Conservation (phyloP, 1,284 basidiomycete genomes). For the Peniophora sp. region DNA sequence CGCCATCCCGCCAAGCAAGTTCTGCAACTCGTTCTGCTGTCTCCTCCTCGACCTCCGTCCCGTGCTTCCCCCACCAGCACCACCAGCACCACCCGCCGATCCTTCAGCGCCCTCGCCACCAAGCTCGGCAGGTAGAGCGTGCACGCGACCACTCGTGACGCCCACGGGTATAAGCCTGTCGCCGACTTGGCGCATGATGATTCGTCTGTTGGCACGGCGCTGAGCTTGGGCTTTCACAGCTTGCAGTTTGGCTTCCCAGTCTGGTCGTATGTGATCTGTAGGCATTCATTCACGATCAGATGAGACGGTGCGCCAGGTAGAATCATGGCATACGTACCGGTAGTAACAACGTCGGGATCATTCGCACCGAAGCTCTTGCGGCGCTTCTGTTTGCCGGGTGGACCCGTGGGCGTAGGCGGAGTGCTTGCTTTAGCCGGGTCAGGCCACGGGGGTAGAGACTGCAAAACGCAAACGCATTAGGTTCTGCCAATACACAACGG, state of each 20-base stretch:
- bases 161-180: constrained; percentile 96
- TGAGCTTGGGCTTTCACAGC: constrained; percentile 83
- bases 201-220: constrained; percentile 87
- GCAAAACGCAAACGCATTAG: constrained; percentile 3
- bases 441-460: constrained; percentile 35
- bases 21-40: constrained; percentile 45
- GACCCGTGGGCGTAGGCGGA: constrained; percentile 25
- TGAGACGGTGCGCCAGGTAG: too few relatives aligned
- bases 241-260: constrained; percentile 91
- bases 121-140: constrained; percentile 49
- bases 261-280: constrained; percentile 85
- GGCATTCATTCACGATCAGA: constrained; percentile 8
- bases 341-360: constrained; percentile 84
- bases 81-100: constrained; percentile 12
- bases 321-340: constrained; percentile 67
- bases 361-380: constrained; percentile 73
- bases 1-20: constrained; percentile 56
- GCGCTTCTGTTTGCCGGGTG: constrained; percentile 56
- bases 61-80: constrained; percentile 30
- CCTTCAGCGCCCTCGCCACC: constrained; percentile 25
- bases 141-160: constrained; percentile 77
- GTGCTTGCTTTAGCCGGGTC: constrained; percentile 38
- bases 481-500: constrained; percentile 2
- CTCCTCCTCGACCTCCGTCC: constrained; percentile 52
- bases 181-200: constrained; percentile 98